A percentile compares a stretch with the other conserved stretches of the same genome.
Evolutionary conservation across 2,329 filamentous ascomycete genomes (phyloP).

Genomic region (Botrytis tulipae): DNA sequence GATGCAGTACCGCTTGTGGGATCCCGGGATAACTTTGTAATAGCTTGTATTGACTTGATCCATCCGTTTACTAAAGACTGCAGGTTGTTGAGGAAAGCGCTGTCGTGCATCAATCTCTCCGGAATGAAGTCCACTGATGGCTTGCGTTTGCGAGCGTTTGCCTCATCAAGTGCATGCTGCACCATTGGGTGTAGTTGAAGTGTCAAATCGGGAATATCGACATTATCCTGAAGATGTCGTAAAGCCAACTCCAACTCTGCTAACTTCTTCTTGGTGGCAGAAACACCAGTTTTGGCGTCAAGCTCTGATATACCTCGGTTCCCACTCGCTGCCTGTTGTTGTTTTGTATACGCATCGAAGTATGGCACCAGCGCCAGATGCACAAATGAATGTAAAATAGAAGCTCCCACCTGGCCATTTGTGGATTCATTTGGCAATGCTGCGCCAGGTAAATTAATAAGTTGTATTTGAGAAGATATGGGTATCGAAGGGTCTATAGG

Average conservation of each 20-base stretch:
- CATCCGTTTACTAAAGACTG: constrained; percentile 93
- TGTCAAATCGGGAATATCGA: constrained; percentile 91
- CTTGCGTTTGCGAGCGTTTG: constrained; percentile 62
- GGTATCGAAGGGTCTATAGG: constrained; percentile 82
- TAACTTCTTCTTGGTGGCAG: constrained; percentile 95
- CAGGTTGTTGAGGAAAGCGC: constrained; percentile 86
- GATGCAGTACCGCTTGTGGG: constrained; percentile 74
- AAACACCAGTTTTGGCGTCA: constrained; percentile 90
- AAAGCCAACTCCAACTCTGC: constrained; percentile 90
- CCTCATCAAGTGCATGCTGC: constrained; percentile 78
- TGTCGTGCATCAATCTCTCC: constrained; percentile 74
- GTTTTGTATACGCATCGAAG: constrained; percentile 94
- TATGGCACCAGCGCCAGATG: constrained; percentile 91
- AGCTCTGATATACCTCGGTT: constrained; percentile 74
- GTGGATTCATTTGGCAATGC: constrained; percentile 62
- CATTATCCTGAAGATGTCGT: constrained; percentile 92
- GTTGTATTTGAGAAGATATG: constrained; percentile 84
- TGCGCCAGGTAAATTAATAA: constrained; percentile 86
- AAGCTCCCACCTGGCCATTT: constrained; percentile 67
- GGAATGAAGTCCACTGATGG: constrained; percentile 79
- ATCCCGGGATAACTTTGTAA: constrained; percentile 91
- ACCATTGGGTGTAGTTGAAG: constrained; percentile 87
- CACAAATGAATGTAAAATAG: constrained; percentile 80
- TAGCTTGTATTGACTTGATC: constrained; percentile 98
- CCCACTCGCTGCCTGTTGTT: constrained; percentile 64